Conservation (phyloP, 345 rosid species). For the Melastoma malabathricum region DNA sequence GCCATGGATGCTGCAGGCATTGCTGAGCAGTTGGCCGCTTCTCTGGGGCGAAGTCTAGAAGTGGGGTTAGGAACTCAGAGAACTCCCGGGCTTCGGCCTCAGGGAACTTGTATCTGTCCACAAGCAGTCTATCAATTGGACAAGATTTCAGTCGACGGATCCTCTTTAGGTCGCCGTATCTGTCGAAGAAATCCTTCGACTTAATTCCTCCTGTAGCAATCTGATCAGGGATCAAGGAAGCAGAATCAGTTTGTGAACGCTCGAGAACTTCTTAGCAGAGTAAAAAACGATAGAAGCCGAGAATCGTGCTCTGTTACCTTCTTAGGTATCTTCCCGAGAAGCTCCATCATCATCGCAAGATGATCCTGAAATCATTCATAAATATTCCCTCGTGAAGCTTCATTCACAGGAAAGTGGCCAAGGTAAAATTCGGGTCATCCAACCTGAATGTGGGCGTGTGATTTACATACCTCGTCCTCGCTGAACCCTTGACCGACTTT, state of each 20-base stretch:
- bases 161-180: slow-evolving; percentile 91
- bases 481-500: slow-evolving; percentile 61
- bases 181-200: slow-evolving; percentile 85
- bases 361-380: slow-evolving; percentile 58
- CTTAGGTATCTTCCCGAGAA: slow-evolving; percentile 89
- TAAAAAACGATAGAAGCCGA: not conserved
- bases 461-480: slow-evolving; percentile 68
- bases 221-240: slow-evolving; percentile 24
- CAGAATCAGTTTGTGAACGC: not conserved
- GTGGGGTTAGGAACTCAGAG: slow-evolving; percentile 58
- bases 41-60: slow-evolving; percentile 84
- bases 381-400: not conserved
- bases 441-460: no score
- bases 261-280: no score
- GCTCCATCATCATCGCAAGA: slow-evolving; percentile 98
- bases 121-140: slow-evolving; percentile 66
- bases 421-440: no score
- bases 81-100: slow-evolving; percentile 72
- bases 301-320: slow-evolving; percentile 36
- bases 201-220: slow-evolving; percentile 77
- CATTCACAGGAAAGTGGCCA: not conserved
- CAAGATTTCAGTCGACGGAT: slow-evolving; percentile 72
- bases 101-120: slow-evolving; percentile 54
- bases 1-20: slow-evolving; percentile 94
- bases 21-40: slow-evolving; percentile 88